A percentile compares a stretch with the other conserved stretches of the same genome.
Evolutionary conservation across 208 protist species (phyloP).

Genomic region (Naegleria gruberi): DNA sequence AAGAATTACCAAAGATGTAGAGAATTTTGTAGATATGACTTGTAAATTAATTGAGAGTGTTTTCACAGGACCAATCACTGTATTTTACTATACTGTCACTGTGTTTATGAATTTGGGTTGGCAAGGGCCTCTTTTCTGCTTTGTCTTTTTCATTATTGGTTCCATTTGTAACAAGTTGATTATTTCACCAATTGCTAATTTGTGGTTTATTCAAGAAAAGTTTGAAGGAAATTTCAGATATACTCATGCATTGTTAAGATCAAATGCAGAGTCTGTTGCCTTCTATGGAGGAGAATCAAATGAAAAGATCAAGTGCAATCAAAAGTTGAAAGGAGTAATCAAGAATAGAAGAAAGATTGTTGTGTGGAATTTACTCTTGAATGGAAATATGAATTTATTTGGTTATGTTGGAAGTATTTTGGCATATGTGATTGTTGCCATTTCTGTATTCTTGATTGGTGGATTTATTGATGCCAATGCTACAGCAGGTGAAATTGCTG

Average conservation of each 20-base stretch:
- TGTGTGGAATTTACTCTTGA: not conserved
- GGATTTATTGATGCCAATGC: not conserved
- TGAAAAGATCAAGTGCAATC: not conserved
- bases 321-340: not conserved
- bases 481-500: not conserved
- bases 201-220: conserved; percentile 18
- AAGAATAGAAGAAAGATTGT: not conserved
- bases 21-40: not conserved
- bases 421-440: not conserved
- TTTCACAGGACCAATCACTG: not conserved
- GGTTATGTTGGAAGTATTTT: conserved; percentile 9
- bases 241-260: not conserved
- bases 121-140: not conserved
- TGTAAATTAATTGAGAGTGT: not conserved
- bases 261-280: not conserved
- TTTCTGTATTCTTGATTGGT: not conserved
- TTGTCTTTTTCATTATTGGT: not conserved
- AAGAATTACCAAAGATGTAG: conserved; percentile 6
- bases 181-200: not conserved
- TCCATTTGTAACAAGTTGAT: not conserved
- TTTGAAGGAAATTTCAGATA: conserved; percentile 15
- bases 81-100: not conserved
- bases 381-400: conserved; percentile 15
- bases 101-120: not conserved
- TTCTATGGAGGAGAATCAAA: not conserved